These are phyloP conservation scores for Apophysomyces sp. DNA, from an alignment of 371 early-diverging fungal genomes.

Conservation along the genomic window DNA sequence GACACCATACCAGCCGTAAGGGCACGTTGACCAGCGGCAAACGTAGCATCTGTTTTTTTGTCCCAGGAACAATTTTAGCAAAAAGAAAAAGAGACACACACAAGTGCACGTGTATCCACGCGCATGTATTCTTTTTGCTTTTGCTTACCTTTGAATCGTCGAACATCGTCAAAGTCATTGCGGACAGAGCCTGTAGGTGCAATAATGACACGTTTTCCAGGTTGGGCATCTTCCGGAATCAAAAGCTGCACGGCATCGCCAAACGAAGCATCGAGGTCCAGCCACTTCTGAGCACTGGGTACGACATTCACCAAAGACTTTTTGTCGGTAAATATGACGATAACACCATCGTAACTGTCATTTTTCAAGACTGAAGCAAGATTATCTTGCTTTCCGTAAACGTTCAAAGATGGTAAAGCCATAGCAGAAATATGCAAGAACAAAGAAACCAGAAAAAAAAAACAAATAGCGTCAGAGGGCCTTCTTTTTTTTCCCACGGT, in stretches of 20 bases:
- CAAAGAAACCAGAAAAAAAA: not conserved
- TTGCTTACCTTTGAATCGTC: constrained; percentile 60
- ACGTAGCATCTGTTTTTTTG: constrained; percentile 69
- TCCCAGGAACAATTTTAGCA: constrained; percentile 4
- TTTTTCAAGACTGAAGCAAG: not conserved
- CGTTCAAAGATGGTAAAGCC: not conserved
- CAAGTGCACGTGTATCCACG: too few species aligned
- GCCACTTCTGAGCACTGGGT: constrained; percentile 23
- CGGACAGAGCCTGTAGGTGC: constrained; percentile 71
- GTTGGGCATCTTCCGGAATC: constrained; percentile 33
- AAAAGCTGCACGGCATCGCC: constrained; percentile 39
- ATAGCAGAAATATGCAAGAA: not conserved
- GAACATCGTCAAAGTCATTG: constrained; percentile 82
- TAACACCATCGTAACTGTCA: constrained; percentile 33
- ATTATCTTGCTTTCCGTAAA: not conserved
- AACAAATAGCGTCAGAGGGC: not conserved
- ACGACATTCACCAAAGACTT: constrained; percentile 17
- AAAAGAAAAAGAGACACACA: not conserved
- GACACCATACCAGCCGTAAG: constrained; percentile 59
- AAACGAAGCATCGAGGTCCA: constrained; percentile 38
- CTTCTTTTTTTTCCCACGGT: not conserved
- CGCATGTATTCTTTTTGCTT: not conserved
- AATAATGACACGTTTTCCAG: constrained; percentile 64
- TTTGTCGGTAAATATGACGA: constrained; percentile 42
- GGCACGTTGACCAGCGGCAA: constrained; percentile 65